Conservation (phyloP, 2,329 filamentous ascomycete species). For the Penicillium palitans region DNA sequence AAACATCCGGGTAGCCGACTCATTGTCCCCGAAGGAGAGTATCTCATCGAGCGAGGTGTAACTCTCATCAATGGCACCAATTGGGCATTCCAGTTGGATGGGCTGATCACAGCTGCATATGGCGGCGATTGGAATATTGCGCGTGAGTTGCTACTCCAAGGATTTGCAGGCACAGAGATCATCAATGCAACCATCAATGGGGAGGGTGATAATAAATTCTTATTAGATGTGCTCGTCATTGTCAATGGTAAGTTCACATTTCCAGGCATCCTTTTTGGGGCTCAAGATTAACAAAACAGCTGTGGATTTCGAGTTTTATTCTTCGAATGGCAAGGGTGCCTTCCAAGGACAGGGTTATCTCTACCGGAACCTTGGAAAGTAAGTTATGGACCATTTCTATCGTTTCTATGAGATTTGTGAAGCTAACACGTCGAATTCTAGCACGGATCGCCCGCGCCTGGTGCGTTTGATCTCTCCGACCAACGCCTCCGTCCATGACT, state of each 20-base stretch:
- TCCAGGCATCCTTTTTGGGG: background rate
- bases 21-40: constrained; percentile 31
- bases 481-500: constrained; percentile 32
- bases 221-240: constrained; percentile 34
- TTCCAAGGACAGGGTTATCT: constrained; percentile 41
- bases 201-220: constrained; percentile 34
- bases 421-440: background rate
- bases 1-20: constrained; percentile 27
- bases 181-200: constrained; percentile 37
- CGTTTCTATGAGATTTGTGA: background rate
- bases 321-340: constrained; percentile 35
- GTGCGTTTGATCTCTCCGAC: constrained; percentile 28
- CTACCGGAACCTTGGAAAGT: constrained; percentile 33
- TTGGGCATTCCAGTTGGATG: constrained; percentile 40
- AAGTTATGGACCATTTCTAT: background rate
- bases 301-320: constrained; percentile 40
- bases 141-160: constrained; percentile 33
- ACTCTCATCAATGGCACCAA: constrained; percentile 33
- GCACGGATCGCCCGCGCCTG: constrained; percentile 23
- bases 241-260: constrained; percentile 26
- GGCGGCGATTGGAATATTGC: constrained; percentile 31
- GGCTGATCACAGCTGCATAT: constrained; percentile 35
- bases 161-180: constrained; percentile 28
- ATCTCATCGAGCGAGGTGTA: constrained; percentile 29
- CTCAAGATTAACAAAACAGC: constrained; percentile 14